Percentiles rank a stretch among this genome's conserved stretches.
These are phyloP conservation scores for Tulasnella calospora DNA, from an alignment of 768 basidiomycete species.

Conservation along the genomic window DNA sequence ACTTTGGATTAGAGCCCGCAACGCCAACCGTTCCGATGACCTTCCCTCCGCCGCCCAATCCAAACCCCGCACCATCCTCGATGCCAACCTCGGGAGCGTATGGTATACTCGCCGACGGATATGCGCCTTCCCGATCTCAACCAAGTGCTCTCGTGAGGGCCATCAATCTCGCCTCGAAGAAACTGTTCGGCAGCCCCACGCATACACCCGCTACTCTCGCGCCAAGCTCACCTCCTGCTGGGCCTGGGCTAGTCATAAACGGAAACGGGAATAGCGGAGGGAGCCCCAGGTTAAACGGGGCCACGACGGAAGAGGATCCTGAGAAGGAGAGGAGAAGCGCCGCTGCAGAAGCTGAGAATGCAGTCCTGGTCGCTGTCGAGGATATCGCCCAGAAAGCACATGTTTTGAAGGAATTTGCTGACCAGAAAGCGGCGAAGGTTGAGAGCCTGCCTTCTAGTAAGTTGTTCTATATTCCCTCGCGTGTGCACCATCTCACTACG, in stretches of 20 bases:
- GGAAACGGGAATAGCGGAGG: neutral
- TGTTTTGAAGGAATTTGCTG: conserved; percentile 88
- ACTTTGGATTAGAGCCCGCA: neutral
- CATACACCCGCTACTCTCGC: conserved; percentile 23
- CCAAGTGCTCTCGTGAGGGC: conserved; percentile 63
- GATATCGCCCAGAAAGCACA: conserved; percentile 95
- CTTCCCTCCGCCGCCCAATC: conserved; percentile 25
- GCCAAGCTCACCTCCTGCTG: neutral
- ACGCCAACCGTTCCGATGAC: conserved; percentile 20
- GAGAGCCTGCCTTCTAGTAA: conserved; percentile 78
- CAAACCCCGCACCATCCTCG: conserved; percentile 12
- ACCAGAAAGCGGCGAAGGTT: conserved; percentile 87
- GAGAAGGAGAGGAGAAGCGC: conserved; percentile 4
- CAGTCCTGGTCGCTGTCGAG: conserved; percentile 72
- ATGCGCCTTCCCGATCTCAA: conserved; percentile 32
- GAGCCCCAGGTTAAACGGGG: neutral
- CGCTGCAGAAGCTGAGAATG: conserved; percentile 57
- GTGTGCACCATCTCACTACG: neutral
- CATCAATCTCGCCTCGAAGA: conserved; percentile 73
- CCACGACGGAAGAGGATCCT: neutral
- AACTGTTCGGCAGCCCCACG: conserved; percentile 60
- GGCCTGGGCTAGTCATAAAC: neutral
- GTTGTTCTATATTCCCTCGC: conserved; percentile 27
- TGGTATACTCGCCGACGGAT: neutral
- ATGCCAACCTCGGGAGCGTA: neutral